Conservation (phyloP, 176 grass and related monocot genomes). For the Carex scoparia region DNA sequence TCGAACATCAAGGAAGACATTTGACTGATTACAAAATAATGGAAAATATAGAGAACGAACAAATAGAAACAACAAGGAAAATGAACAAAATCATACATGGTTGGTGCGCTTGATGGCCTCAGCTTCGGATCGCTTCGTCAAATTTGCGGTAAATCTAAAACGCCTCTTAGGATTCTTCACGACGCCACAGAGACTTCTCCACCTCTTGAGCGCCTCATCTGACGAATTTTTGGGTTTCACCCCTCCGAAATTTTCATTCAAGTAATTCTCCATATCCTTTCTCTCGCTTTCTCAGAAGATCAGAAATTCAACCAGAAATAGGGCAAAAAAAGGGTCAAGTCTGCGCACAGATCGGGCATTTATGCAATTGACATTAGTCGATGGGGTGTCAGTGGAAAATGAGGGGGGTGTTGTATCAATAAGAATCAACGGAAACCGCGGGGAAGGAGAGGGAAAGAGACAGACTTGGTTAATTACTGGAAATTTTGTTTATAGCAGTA, state of each 20-base stretch:
- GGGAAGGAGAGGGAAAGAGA: constrained; percentile 37
- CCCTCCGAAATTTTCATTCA: constrained; percentile 78
- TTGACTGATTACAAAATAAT: background rate
- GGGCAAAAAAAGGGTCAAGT: background rate
- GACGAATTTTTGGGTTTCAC: constrained; percentile 77
- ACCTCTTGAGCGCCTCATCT: constrained; percentile 78
- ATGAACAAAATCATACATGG: constrained; percentile 28
- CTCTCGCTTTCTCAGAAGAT: background rate
- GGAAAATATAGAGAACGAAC: background rate
- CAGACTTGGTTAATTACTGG: background rate
- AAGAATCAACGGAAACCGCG: background rate
- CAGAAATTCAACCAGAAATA: background rate
- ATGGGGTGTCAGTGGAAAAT: constrained; percentile 3
- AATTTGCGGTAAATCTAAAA: constrained; percentile 89
- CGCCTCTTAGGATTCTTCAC: constrained; percentile 96
- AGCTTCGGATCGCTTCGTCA: constrained; percentile 63
- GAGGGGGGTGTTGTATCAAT: background rate
- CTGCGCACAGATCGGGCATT: background rate
- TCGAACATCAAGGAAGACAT: background rate
- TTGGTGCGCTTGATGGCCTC: constrained; percentile 65
- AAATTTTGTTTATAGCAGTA: background rate
- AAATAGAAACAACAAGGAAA: background rate
- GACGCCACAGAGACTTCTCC: constrained; percentile 73
- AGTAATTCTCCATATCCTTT: constrained; percentile 69
- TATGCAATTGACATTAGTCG: background rate